These are phyloP conservation scores for Mortierella sp. DNA, from an alignment of 371 early-diverging fungal genomes.

Conservation along the genomic window DNA sequence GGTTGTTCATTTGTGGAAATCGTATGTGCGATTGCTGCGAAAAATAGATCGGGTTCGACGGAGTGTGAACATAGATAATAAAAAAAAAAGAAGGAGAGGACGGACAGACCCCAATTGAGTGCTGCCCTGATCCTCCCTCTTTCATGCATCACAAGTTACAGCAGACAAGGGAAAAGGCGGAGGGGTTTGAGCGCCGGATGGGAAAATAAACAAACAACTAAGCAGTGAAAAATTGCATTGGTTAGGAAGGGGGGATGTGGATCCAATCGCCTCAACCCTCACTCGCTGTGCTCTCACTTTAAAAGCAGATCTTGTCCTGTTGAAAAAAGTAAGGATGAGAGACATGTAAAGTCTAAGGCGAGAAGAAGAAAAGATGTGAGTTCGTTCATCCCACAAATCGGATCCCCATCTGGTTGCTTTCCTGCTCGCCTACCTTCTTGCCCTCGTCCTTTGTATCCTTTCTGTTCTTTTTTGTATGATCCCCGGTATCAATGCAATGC, in stretches of 20 bases:
- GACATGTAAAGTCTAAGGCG: too few relatives aligned
- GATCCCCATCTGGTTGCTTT: too few relatives aligned
- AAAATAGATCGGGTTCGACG: neutral
- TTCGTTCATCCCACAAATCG: neutral
- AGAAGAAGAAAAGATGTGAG: neutral
- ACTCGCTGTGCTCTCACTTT: too few relatives aligned
- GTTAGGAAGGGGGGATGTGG: neutral
- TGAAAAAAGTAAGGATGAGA: neutral
- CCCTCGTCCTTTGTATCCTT: too few relatives aligned
- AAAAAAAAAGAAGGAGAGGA: too few relatives aligned
- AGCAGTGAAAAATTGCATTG: neutral
- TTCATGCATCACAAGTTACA: neutral
- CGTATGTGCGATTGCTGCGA: neutral
- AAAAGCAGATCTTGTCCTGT: neutral
- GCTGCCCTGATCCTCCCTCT: neutral
- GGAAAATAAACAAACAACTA: neutral
- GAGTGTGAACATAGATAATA: neutral
- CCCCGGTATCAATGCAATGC: constrained; percentile 7
- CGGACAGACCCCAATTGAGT: neutral
- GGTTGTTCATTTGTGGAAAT: neutral
- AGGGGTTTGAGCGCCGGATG: neutral
- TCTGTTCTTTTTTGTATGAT: neutral
- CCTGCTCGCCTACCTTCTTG: too few relatives aligned
- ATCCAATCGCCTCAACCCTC: too few relatives aligned
- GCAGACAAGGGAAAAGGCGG: neutral